Evolutionary conservation across 83 land plant genomes (phyloP).

Genomic region (Picea abies): DNA sequence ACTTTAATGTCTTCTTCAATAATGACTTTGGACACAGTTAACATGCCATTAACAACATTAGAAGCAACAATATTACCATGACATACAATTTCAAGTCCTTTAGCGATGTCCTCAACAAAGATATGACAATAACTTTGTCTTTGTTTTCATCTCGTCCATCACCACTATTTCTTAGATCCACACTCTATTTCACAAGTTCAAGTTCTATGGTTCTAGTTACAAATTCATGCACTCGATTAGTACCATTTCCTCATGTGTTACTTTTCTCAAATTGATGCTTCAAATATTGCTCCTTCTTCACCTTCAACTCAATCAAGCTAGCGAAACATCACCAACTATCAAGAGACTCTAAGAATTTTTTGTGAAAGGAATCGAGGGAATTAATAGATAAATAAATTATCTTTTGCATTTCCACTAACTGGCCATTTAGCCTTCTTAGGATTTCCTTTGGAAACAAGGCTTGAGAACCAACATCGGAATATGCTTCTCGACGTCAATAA

Average conservation of each 20-base stretch:
- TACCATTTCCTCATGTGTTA: constrained; percentile 24
- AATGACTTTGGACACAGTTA: no score
- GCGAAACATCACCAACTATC: constrained; percentile 33
- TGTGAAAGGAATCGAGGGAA: constrained; percentile 38
- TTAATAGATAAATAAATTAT: constrained; percentile 39
- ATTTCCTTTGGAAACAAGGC: constrained; percentile 38
- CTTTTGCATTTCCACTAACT: constrained; percentile 27
- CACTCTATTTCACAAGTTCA: not conserved
- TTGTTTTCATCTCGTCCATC: no score
- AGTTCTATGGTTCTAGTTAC: not conserved
- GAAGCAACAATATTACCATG: no score
- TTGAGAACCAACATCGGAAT: constrained; percentile 38
- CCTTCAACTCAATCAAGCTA: constrained; percentile 32
- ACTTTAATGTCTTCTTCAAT: no score
- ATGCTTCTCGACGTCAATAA: constrained; percentile 26
- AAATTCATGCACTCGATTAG: not conserved
- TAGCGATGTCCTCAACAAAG: no score
- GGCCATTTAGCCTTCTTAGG: constrained; percentile 21
- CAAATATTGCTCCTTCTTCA: constrained; percentile 37
- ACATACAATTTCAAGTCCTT: no score
- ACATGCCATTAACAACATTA: no score
- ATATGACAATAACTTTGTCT: no score
- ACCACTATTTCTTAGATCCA: no score
- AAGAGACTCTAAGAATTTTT: constrained; percentile 25
- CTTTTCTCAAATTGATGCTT: constrained; percentile 32